Conservation (phyloP, 768 basidiomycete species). For the Phanerochaete sordida region DNA sequence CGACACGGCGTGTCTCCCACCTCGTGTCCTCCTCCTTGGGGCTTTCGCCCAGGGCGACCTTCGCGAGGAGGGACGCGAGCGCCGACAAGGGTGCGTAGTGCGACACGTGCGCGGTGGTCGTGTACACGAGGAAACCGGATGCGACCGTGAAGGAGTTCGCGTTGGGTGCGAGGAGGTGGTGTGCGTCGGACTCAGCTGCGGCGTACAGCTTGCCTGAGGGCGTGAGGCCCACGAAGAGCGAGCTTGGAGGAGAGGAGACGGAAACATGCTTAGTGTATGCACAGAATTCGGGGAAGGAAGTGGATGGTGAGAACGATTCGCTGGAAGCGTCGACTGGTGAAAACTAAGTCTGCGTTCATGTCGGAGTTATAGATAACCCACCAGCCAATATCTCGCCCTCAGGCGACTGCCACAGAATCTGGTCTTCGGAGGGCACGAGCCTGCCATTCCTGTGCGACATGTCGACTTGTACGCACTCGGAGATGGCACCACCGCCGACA, state of each 20-base stretch:
- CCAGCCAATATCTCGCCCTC: slow-evolving; percentile 44
- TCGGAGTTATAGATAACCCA: too few relatives aligned
- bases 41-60: background rate
- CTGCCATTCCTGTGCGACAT: slow-evolving; percentile 39
- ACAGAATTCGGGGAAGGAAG: slow-evolving; percentile 61
- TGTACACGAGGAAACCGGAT: slow-evolving; percentile 79
- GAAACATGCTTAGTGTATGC: slow-evolving; percentile 35
- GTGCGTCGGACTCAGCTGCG: slow-evolving; percentile 28
- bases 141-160: slow-evolving; percentile 72
- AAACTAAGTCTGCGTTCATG: too few relatives aligned
- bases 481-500: slow-evolving; percentile 1
- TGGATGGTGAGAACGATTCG: slow-evolving; percentile 16
- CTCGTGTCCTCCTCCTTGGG: background rate
- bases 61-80: slow-evolving; percentile 20
- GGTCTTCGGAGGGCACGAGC: slow-evolving; percentile 33
- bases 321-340: background rate
- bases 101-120: slow-evolving; percentile 77
- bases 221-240: slow-evolving; percentile 61
- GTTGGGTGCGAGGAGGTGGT: slow-evolving; percentile 41
- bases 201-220: slow-evolving; percentile 63
- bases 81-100: slow-evolving; percentile 60
- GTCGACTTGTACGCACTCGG: slow-evolving; percentile 4
- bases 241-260: slow-evolving; percentile 13
- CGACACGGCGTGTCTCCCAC: slow-evolving; percentile 78
- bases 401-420: slow-evolving; percentile 39